These are phyloP conservation scores for Colletotrichum sp. DNA, from an alignment of 2,329 filamentous ascomycete species.

Conservation along the genomic window DNA sequence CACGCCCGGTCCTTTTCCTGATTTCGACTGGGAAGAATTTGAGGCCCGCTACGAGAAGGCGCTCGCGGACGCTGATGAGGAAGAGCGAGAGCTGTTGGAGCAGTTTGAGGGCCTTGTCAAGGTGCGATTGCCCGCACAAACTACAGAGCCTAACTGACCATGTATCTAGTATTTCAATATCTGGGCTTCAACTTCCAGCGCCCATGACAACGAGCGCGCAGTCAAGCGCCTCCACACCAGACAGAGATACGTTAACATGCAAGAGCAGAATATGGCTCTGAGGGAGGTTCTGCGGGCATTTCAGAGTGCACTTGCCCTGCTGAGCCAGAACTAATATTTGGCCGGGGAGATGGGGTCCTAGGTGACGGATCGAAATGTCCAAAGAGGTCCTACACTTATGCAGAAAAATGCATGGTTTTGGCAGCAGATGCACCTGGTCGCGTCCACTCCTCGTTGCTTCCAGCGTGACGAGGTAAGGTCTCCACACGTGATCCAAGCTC, in stretches of 20 bases:
- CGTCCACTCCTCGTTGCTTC: background rate
- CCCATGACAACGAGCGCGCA: slow-evolving; percentile 78
- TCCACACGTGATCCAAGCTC: slow-evolving; percentile 21
- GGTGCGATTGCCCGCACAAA: slow-evolving; percentile 40
- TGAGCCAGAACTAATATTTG: slow-evolving; percentile 35
- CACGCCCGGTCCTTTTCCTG: slow-evolving; percentile 57
- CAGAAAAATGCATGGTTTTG: background rate
- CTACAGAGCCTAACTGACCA: background rate
- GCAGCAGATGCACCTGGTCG: background rate
- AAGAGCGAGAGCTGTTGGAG: slow-evolving; percentile 69
- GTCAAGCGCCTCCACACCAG: slow-evolving; percentile 83
- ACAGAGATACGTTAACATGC: slow-evolving; percentile 74
- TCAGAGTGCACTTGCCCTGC: slow-evolving; percentile 63
- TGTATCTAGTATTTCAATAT: slow-evolving; percentile 72
- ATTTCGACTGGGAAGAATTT: slow-evolving; percentile 81
- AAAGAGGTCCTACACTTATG: background rate
- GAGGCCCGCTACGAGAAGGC: slow-evolving; percentile 71
- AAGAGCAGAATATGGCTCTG: slow-evolving; percentile 72
- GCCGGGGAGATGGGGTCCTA: background rate
- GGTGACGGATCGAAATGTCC: background rate
- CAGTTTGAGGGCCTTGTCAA: slow-evolving; percentile 73
- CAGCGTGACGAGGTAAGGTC: background rate
- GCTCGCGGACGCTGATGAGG: slow-evolving; percentile 64
- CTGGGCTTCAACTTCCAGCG: slow-evolving; percentile 77
- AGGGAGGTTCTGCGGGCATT: slow-evolving; percentile 66